phyloP scores from a whole-genome alignment of 148 eudicot genomes.

The Gaultheria prostrata region DNA sequence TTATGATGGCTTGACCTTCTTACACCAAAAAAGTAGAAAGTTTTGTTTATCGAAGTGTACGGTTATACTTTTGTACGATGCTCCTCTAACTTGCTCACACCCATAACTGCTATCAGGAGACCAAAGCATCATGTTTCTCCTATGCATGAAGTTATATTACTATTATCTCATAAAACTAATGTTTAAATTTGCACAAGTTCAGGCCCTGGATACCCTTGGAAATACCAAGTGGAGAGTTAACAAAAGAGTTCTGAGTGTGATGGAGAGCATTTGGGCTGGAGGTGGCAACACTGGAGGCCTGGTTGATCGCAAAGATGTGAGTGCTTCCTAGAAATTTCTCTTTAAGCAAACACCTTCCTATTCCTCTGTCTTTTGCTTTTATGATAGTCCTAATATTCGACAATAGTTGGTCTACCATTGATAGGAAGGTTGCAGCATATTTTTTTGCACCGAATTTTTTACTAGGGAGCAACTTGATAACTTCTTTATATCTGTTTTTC shows the following conservation, averaged over 20 bases:
- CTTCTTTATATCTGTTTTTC: neutral
- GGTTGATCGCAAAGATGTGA: conserved; percentile 73
- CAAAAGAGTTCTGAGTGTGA: conserved; percentile 58
- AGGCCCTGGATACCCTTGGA: conserved; percentile 90
- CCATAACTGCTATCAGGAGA: neutral
- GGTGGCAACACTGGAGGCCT: conserved; percentile 82
- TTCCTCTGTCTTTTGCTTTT: conserved; percentile 1
- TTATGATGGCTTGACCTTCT: neutral
- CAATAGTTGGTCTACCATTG: conserved; percentile 7
- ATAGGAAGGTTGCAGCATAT: neutral
- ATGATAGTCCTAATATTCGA: neutral
- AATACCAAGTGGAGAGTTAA: conserved; percentile 88
- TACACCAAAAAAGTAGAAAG: neutral
- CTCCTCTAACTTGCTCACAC: neutral
- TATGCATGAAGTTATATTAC: conserved; percentile 9
- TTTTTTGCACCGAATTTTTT: neutral
- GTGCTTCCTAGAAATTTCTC: conserved; percentile 26
- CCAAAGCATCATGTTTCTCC: neutral
- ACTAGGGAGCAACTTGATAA: neutral
- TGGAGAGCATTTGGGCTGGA: conserved; percentile 79
- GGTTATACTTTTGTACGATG: neutral
- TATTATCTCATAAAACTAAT: neutral
- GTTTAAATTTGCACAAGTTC: conserved; percentile 20
- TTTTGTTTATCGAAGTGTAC: neutral
- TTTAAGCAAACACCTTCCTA: neutral